Conservation (phyloP, 1,284 basidiomycete species). For the Anthracocystis setariae region DNA sequence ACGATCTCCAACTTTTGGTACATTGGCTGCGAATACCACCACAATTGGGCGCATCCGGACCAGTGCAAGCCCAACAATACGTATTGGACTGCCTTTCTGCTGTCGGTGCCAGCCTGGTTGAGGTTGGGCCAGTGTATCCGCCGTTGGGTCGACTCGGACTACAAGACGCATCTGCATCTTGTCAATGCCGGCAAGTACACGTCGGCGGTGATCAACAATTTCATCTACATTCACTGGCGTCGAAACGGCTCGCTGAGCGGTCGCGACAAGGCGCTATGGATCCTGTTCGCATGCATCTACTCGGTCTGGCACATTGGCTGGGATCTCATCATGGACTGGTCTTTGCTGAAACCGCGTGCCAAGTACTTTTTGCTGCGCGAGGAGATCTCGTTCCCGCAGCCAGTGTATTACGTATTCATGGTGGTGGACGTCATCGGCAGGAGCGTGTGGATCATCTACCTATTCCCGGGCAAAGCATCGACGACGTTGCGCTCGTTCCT, state of each 20-base stretch:
- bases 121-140: constrained; percentile 86
- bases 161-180: constrained; percentile 76
- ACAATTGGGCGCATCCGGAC: constrained; percentile 47
- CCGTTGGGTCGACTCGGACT: constrained; percentile 80
- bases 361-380: constrained; percentile 77
- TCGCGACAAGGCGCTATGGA: constrained; percentile 44
- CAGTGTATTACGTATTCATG: constrained; percentile 71
- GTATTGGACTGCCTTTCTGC: constrained; percentile 70
- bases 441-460: constrained; percentile 84
- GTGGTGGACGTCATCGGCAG: constrained; percentile 77
- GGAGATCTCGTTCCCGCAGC: constrained; percentile 72
- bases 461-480: constrained; percentile 73
- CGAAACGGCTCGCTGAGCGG: constrained; percentile 45
- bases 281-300: constrained; percentile 75
- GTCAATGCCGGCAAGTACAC: constrained; percentile 76
- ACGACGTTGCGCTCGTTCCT: constrained; percentile 76
- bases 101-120: constrained; percentile 76
- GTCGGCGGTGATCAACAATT: constrained; percentile 59
- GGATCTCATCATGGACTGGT: constrained; percentile 74
- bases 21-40: constrained; percentile 76
- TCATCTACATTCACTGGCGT: constrained; percentile 65
- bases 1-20: constrained; percentile 71
- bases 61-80: constrained; percentile 56
- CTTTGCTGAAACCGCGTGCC: constrained; percentile 75
- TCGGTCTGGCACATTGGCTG: constrained; percentile 80